phyloP scores from a whole-genome alignment of 305 asterid genomes.

The Fraxinus angustifolia region DNA sequence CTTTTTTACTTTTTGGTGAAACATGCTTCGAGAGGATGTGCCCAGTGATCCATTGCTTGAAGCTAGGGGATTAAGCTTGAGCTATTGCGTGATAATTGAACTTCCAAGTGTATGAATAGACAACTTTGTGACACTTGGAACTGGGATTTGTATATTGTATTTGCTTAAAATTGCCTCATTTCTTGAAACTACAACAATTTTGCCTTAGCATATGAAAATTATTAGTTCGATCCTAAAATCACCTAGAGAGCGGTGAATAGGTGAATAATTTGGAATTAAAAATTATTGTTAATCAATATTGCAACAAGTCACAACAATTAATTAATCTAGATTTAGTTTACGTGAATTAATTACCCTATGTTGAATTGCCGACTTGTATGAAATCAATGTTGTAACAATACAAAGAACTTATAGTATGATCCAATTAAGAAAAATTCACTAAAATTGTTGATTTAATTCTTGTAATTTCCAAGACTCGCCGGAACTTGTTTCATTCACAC shows the following conservation, averaged over 20 bases:
- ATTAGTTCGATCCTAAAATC: background rate
- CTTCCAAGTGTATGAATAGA: slow-evolving; percentile 19
- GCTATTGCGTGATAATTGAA: background rate
- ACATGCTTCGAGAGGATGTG: slow-evolving; percentile 18
- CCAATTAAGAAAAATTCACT: background rate
- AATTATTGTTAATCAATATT: background rate
- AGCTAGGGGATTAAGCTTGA: slow-evolving; percentile 8
- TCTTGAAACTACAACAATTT: slow-evolving; percentile 4
- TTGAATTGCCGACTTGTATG: background rate
- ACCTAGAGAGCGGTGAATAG: background rate
- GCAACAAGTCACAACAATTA: background rate
- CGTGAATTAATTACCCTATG: background rate
- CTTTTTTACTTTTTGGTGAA: slow-evolving; percentile 10
- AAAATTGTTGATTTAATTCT: background rate
- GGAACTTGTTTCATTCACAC: background rate
- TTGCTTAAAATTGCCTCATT: slow-evolving; percentile 7
- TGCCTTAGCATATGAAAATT: background rate
- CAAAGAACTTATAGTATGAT: background rate
- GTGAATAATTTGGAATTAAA: background rate
- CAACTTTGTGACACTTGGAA: background rate
- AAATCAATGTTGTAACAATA: background rate
- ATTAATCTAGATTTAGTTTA: background rate
- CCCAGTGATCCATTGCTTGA: slow-evolving; percentile 5
- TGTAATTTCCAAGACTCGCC: background rate
- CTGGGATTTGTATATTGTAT: background rate